These are phyloP conservation scores for Mediolabrus comicus DNA, from an alignment of 108 stramenopile genomes.

Conservation along the genomic window DNA sequence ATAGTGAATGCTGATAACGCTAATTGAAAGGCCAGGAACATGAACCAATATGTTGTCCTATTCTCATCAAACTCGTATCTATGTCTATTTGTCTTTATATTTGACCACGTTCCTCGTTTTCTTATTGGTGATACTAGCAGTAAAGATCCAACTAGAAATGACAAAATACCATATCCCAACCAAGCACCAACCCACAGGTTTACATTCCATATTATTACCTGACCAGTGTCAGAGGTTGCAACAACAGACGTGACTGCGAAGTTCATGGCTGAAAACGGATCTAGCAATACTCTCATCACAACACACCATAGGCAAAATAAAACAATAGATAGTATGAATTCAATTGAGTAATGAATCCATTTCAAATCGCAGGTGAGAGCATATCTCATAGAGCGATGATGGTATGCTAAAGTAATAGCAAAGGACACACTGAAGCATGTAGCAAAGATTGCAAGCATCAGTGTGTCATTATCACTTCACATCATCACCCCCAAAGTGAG, in stretches of 20 bases:
- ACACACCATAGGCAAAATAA: slow-evolving; percentile 31
- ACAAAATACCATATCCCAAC: slow-evolving; percentile 18
- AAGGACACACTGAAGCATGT: slow-evolving; percentile 16
- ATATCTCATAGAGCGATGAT: slow-evolving; percentile 25
- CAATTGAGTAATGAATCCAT: slow-evolving; percentile 9
- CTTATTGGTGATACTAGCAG: slow-evolving; percentile 21
- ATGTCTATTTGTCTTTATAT: background rate
- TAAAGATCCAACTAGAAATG: slow-evolving; percentile 28
- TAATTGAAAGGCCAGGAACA: slow-evolving; percentile 20
- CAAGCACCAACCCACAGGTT: slow-evolving; percentile 33
- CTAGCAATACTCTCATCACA: slow-evolving; percentile 17
- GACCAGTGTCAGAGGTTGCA: background rate
- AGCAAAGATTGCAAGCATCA: slow-evolving; percentile 15
- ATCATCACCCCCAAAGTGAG: background rate
- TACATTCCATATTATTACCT: slow-evolving; percentile 21
- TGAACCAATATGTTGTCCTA: slow-evolving; percentile 29
- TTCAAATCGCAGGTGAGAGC: slow-evolving; percentile 11
- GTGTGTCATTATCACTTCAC: slow-evolving; percentile 2
- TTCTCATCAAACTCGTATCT: slow-evolving; percentile 9
- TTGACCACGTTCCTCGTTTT: background rate
- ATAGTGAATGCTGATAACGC: slow-evolving; percentile 28
- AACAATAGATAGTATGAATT: slow-evolving; percentile 10
- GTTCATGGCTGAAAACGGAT: slow-evolving; percentile 18
- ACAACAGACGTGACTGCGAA: background rate
- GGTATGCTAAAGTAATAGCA: slow-evolving; percentile 19